Evolutionary conservation across 78 protist species (phyloP).

Genomic region (Dictyostelium firmibasis): DNA sequence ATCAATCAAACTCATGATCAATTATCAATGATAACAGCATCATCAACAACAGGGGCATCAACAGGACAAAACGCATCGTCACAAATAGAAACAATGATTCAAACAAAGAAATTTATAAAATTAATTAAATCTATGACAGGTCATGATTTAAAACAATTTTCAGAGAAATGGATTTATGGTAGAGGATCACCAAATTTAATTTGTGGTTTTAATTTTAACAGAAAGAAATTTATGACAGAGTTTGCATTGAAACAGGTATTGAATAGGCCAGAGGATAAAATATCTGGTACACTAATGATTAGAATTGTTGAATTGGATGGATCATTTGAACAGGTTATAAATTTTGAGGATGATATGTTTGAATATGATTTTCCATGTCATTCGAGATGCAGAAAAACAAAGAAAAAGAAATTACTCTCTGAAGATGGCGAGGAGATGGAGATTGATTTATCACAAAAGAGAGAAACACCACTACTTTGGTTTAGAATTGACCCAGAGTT

Average conservation of each 20-base stretch:
- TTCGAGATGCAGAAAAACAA: constrained; percentile 62
- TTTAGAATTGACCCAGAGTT: constrained; percentile 85
- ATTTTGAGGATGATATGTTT: constrained; percentile 64
- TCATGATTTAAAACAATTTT: constrained; percentile 65
- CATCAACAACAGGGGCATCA: not conserved
- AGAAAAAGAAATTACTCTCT: constrained; percentile 27
- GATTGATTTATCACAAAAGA: constrained; percentile 47
- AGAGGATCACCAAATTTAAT: constrained; percentile 59
- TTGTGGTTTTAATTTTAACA: constrained; percentile 75
- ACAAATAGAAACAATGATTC: constrained; percentile 44
- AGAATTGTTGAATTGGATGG: constrained; percentile 70
- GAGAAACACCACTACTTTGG: constrained; percentile 83
- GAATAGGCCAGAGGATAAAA: constrained; percentile 52
- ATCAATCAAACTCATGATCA: not conserved
- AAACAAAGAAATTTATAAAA: constrained; percentile 74
- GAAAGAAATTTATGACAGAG: constrained; percentile 72
- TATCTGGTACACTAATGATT: constrained; percentile 33
- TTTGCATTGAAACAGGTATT: constrained; percentile 63
- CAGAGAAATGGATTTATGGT: constrained; percentile 81
- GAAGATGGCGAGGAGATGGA: constrained; percentile 71
- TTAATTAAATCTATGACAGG: constrained; percentile 73
- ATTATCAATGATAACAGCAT: not conserved
- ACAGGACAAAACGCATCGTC: no score
- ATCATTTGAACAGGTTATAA: constrained; percentile 63
- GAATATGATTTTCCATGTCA: constrained; percentile 75